These are phyloP conservation scores for Monosporascus sp. DNA, from an alignment of 2,329 filamentous ascomycete genomes.

Conservation along the genomic window DNA sequence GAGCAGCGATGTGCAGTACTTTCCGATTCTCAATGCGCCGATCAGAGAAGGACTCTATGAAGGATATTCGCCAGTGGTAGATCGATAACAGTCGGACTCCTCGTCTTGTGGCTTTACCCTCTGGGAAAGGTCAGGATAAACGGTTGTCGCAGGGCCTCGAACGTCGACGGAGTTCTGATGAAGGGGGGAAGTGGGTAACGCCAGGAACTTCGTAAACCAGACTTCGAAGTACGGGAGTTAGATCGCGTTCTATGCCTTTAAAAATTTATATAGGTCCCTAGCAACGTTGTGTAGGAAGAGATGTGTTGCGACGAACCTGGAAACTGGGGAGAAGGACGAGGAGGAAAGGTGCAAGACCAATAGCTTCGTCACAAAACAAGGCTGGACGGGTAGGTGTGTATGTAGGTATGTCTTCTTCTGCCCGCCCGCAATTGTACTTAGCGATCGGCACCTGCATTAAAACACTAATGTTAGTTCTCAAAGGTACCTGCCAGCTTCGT, in stretches of 20 bases:
- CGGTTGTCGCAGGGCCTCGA: background rate
- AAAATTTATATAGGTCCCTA: no score
- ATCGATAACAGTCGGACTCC: background rate
- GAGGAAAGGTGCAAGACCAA: background rate
- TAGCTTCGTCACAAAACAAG: background rate
- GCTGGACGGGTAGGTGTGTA: background rate
- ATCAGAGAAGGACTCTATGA: no score
- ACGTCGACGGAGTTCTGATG: background rate
- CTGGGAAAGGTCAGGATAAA: background rate
- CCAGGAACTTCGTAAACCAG: no score
- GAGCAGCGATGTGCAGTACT: no score
- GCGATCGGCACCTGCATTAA: background rate
- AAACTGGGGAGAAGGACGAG: background rate
- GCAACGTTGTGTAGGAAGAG: background rate
- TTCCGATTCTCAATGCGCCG: no score
- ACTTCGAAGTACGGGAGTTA: no score
- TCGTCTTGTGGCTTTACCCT: background rate
- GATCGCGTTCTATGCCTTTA: no score
- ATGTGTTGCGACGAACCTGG: background rate
- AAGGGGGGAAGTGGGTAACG: background rate
- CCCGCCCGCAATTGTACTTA: background rate
- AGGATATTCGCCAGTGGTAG: no score
- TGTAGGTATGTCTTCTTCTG: background rate
- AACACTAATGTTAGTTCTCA: no score
- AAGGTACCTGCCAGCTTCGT: no score